A percentile compares a stretch with the other conserved stretches of the same genome.
These are phyloP conservation scores for Calonectria pseudoturangicola DNA, from an alignment of 2,329 filamentous ascomycete genomes.

Conservation along the genomic window DNA sequence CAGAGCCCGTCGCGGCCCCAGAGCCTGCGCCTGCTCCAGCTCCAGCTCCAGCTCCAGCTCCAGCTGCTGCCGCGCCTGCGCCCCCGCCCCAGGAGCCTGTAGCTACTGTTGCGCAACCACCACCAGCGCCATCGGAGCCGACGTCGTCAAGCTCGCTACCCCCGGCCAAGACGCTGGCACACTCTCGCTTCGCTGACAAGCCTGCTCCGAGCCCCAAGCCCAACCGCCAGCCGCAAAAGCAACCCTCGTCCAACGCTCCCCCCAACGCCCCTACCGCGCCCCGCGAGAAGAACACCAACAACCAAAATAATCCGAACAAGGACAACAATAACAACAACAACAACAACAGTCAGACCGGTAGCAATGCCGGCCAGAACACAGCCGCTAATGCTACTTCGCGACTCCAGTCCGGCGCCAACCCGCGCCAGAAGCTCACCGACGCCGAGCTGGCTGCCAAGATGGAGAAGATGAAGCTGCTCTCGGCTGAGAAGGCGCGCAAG, in stretches of 20 bases:
- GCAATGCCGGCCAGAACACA: constrained; percentile 50
- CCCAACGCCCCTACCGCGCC: constrained; percentile 58
- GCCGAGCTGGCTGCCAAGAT: constrained; percentile 75
- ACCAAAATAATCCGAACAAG: background rate
- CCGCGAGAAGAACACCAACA: constrained; percentile 50
- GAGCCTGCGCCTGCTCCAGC: constrained; percentile 35
- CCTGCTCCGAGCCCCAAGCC: constrained; percentile 47
- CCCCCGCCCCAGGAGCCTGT: constrained; percentile 41
- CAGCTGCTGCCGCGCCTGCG: constrained; percentile 38
- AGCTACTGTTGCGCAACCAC: constrained; percentile 24
- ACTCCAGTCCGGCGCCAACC: constrained; percentile 73
- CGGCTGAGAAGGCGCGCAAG: constrained; percentile 75
- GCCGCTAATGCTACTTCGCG: constrained; percentile 64
- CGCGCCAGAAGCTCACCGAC: constrained; percentile 76
- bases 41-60: constrained; percentile 29
- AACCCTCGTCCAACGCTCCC: constrained; percentile 51
- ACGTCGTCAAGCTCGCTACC: constrained; percentile 38
- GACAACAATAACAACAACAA: background rate
- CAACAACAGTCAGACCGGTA: background rate
- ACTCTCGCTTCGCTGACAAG: constrained; percentile 60
- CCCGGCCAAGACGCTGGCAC: constrained; percentile 53
- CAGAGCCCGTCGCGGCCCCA: constrained; percentile 32
- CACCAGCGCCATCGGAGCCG: constrained; percentile 35
- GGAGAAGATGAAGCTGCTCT: constrained; percentile 75
- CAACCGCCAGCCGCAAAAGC: constrained; percentile 40